phyloP scores from a whole-genome alignment of 805 yeast genomes.

The Kluyveromyces starmeri region DNA sequence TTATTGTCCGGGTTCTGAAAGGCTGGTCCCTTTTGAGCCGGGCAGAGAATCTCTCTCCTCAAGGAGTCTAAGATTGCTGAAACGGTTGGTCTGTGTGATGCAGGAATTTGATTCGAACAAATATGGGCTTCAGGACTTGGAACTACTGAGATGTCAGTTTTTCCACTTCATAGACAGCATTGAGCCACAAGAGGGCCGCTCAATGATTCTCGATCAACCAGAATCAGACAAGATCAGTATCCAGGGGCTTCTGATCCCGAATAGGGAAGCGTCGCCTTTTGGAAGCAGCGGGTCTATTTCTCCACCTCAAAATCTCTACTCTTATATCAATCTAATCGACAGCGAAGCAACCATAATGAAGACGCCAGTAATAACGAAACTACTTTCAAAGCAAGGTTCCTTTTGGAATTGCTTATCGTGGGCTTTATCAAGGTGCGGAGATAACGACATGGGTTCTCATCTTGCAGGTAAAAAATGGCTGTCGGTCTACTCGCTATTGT shows the following conservation, averaged over 20 bases:
- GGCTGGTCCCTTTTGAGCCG: conserved; percentile 20
- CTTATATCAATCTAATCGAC: conserved; percentile 20
- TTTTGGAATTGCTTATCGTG: conserved; percentile 22
- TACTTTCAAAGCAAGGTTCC: conserved; percentile 16
- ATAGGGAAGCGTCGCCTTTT: too few species aligned
- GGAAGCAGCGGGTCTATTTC: too few species aligned
- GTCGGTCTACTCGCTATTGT: conserved; percentile 15
- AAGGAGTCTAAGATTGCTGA: conserved; percentile 29
- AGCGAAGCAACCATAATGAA: conserved; percentile 15
- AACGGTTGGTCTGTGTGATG: conserved; percentile 13
- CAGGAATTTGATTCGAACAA: conserved; percentile 12
- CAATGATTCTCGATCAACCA: not conserved
- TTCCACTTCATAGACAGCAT: conserved; percentile 18
- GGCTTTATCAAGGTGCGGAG: conserved; percentile 21
- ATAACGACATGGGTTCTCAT: conserved; percentile 16
- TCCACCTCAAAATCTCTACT: too few species aligned
- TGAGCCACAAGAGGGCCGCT: conserved; percentile 6
- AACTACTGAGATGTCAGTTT: conserved; percentile 26
- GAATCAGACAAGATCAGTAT: not conserved
- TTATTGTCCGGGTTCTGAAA: conserved; percentile 20
- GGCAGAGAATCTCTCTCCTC: conserved; percentile 25
- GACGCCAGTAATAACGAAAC: conserved; percentile 13
- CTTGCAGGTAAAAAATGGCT: conserved; percentile 17
- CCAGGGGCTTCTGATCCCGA: too few species aligned
- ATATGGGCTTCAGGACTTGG: conserved; percentile 14